Evolutionary conservation across 1,139 yeast genomes (phyloP), one percentile per base, ranked within the genome.

Genomic region (Suhomyces panamericanus): DNA sequence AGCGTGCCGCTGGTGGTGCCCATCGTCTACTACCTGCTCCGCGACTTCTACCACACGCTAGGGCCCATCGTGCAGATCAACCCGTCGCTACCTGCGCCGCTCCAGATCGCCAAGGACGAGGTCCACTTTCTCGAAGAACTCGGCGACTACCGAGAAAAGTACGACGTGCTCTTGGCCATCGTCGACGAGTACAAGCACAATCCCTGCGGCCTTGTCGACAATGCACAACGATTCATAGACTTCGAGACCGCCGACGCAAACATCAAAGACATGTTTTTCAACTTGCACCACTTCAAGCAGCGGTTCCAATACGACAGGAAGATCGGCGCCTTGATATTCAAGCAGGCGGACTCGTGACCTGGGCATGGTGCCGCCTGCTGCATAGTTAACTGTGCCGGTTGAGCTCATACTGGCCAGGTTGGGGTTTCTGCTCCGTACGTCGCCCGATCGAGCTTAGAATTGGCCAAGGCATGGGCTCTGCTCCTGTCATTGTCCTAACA

Each of bases 241-340:
- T 53, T 54, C 40, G 58, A 52, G 38, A 48, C 46, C n/a, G 34
- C 47, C 35, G 58, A 55, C 37, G 36, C 49, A 8, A 38, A 39
- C 3, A 48, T 55, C 14, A 54, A 53, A 36, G 57, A 54, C 35
- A 35, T 46, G 17, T 55, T 53, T 34, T 53, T 55, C 32, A 54
- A 55, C 26, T 44, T 55, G 47, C 44, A 49, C 16, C 49, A 48
- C 37, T 54, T 54, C 43, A 38, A 42, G 7, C 56, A 55, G 41
- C 34, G 56, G 42, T 49, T 54, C 38, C 34, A 43, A 27, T 51
- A 49, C 31, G 58, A 55, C 39, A 11, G n/a, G 16, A 24, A 38
- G 22, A 47, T 49, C 13, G 42, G 42, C 10, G 4, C 16, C 17
- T 22, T 36, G 34, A n/a, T 35, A 27, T 28, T 27, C 12, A 27